phyloP scores from a whole-genome alignment of 2,329 filamentous ascomycete species.

The Pseudogymnoascus sp. region DNA sequence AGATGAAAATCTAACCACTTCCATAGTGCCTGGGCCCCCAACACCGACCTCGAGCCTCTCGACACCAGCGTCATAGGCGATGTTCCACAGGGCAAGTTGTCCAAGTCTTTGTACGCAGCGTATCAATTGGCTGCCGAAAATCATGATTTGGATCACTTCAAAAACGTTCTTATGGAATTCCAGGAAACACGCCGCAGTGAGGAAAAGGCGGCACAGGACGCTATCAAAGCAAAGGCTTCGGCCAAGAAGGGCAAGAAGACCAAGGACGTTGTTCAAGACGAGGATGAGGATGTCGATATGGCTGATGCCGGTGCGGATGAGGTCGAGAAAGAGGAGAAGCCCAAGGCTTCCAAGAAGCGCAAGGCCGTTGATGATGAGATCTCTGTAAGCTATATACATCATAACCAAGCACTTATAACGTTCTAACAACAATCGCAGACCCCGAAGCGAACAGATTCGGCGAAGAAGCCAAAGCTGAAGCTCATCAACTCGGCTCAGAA shows the following conservation, averaged over 20 bases:
- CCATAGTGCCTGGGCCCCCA: constrained; percentile 79
- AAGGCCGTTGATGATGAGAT: constrained; percentile 72
- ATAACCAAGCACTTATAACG: neutral
- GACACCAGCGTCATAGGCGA: constrained; percentile 63
- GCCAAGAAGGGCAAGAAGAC: constrained; percentile 42
- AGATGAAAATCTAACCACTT: constrained; percentile 13
- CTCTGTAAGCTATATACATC: constrained; percentile 44
- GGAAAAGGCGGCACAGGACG: constrained; percentile 38
- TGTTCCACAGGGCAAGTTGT: constrained; percentile 62
- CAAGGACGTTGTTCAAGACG: constrained; percentile 39
- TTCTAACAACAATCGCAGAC: constrained; percentile 33
- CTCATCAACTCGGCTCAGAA: constrained; percentile 57
- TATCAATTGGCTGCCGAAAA: constrained; percentile 73
- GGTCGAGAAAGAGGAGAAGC: constrained; percentile 41
- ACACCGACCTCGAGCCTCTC: constrained; percentile 72
- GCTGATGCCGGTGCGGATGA: constrained; percentile 41
- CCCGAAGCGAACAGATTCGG: constrained; percentile 50
- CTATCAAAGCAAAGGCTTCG: constrained; percentile 40
- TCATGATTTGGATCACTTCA: constrained; percentile 73
- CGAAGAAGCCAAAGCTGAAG: constrained; percentile 61
- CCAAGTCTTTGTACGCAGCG: constrained; percentile 69
- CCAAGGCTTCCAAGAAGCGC: constrained; percentile 63
- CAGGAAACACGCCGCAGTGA: constrained; percentile 57
- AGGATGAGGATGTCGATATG: constrained; percentile 52
- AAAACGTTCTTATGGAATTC: constrained; percentile 64